Base-by-base conservation (phyloP, 345 rosid species). In the Pugionium dolabratum region DNA sequence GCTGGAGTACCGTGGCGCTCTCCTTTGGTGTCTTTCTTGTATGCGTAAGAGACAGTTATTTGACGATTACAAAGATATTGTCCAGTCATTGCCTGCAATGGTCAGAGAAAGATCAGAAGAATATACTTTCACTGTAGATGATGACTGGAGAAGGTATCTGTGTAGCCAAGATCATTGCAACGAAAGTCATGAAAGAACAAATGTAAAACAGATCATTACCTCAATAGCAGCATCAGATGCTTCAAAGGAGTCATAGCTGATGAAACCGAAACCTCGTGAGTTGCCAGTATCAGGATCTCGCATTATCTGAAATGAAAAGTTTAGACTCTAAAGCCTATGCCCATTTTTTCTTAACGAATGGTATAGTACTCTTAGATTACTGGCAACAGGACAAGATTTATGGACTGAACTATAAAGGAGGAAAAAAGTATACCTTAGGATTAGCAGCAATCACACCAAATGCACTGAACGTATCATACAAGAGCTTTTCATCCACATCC, bases 161-260 rank as follows among this genome's bases (percentile, higher is more conserved):
- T 37, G 33, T 49, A 55, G 27, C 6, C 28, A 52, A 31, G 7
- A 52, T 42, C 25, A 51, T 49, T 1, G 3, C 26, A 35, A 1
- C 29, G 53, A 49, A 0, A 62, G 9, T 25, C 1, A 2, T 35
- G 2, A 56, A 47, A 46, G 48, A 61, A 4, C 5, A 37, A 9
- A n/a, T 6, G 1, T 11, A 11, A 10, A 41, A 44, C 6, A 41
- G 31, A 18, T 7, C 42, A 34, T 63, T 74, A 90, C 99, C 95
- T 95, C 99, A 44, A 91, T 95, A 61, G 97, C 99, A 49, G 97
- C 86, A 86, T 91, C 99, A 73, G 99, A 95, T 57, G 97, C 97
- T 70, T 91, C 95, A 66, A 95, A 95, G 42, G 99, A 95, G 67
- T 95, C 99, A 73, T 95, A 95, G 72, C 99, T 95, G 48, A 95